A percentile compares a stretch with the other conserved stretches of the same genome.
Conservation (phyloP, 441 rosid species). For the Codiaeum variegatum region DNA sequence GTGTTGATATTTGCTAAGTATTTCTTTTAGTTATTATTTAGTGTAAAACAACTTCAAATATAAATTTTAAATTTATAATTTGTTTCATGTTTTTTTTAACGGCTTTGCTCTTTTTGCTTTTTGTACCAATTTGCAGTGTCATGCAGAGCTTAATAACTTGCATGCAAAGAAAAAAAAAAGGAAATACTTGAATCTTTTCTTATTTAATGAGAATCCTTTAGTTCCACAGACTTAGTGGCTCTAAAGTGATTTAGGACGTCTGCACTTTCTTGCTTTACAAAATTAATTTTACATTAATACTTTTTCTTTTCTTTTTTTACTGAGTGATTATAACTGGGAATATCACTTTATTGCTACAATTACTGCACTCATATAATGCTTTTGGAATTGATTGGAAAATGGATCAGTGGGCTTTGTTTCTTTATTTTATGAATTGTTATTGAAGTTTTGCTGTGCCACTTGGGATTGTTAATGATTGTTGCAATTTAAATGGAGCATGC, state of each 20-base stretch:
- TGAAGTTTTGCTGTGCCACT: background rate
- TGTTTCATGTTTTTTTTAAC: no score
- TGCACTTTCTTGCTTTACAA: conserved; percentile 18
- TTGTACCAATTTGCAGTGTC: no score
- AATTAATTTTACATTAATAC: background rate
- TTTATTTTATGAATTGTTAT: background rate
- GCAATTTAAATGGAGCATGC: no score
- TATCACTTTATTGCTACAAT: background rate
- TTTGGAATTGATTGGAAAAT: conserved; percentile 4
- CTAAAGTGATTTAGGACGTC: conserved; percentile 47
- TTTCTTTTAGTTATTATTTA: no score
- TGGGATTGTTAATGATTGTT: background rate
- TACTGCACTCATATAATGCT: background rate
- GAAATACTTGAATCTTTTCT: conserved; percentile 21
- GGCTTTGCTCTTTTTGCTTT: no score
- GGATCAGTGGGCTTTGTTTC: background rate
- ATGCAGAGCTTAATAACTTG: no score
- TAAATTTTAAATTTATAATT: no score
- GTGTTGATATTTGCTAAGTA: no score
- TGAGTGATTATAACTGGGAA: no score
- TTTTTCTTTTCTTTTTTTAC: no score
- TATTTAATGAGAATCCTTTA: conserved; percentile 48
- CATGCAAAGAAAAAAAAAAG: no score
- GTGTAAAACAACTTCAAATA: no score
- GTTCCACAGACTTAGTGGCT: conserved; percentile 34